Evolutionary conservation across 2,329 filamentous ascomycete species (phyloP), one percentile per base, ranked within the genome.

Genomic region (Grosmannia clavigera): DNA sequence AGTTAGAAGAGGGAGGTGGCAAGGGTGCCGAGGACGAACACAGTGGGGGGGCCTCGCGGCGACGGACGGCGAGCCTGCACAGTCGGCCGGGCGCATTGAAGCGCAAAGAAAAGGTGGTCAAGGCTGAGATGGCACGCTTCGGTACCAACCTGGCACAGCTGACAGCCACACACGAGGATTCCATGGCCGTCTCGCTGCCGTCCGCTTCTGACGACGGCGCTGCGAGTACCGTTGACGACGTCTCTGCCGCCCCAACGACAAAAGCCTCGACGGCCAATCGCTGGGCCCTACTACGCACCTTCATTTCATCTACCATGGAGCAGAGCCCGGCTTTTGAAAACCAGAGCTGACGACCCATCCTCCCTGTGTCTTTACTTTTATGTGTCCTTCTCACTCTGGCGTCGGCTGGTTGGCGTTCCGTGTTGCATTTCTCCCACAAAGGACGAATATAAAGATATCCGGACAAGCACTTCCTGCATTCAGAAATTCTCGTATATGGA

Each of bases 231-330:
- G 19, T 60, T 50, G 61, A 10, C 64, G 64, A 50, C 6, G 63
- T 31, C 57, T 27, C 11, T 5, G 40, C 27, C 10, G 58, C 62
- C 5, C 51, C 64, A 11, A 3, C 59, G 60, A 19, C 60, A 63
- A 40, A 62, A 65, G 5, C 71, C 9, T 70, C 74, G 12, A 83
- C 79, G 19, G 74, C 81, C 11, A 83, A 78, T 67, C 77, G 88
- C 60, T 96, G 90, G 87, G 87, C 87, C 35, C 90, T 90, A 19
- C 71, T 97, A 71, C 83, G 92, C 67, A 84, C 79, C 11, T 95
- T 92, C 69, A 95, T 96, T 58, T 86, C 88, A 1, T 81, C 85
- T 51, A 96, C 90, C 1, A 90, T 96, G 85, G 90, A 96, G 74
- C 87, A 90, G 72, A 92, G 92, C 66, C 83, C 87, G 16, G 88